phyloP scores from a whole-genome alignment of 495 filamentous ascomycete species.

The Usnea hakonensis region DNA sequence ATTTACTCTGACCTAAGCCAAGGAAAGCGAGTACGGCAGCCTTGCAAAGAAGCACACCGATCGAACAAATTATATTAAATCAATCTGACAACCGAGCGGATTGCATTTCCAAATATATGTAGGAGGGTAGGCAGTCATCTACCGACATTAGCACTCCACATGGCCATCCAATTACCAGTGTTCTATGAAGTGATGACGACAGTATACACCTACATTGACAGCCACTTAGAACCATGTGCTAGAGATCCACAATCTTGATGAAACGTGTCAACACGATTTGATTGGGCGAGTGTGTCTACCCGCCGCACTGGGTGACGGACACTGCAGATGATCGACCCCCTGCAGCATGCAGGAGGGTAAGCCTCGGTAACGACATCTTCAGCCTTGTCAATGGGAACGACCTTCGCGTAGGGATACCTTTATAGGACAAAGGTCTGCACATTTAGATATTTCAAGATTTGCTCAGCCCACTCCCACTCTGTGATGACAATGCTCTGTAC shows the following conservation, averaged over 20 bases:
- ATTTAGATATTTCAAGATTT: no score
- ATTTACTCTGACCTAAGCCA: background rate
- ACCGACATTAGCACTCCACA: no score
- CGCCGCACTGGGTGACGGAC: background rate
- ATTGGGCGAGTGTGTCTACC: background rate
- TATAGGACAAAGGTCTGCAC: no score
- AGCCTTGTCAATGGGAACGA: no score
- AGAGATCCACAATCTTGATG: background rate
- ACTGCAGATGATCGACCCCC: background rate
- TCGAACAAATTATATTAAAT: background rate
- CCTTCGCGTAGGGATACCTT: no score
- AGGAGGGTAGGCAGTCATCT: background rate
- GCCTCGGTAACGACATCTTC: background rate
- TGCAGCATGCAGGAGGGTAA: background rate
- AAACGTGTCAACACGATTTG: background rate
- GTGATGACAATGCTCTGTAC: no score
- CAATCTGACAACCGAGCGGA: background rate
- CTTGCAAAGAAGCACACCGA: background rate
- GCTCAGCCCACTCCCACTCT: no score
- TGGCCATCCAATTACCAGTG: no score
- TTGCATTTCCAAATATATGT: background rate
- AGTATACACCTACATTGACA: background rate
- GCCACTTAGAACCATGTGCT: background rate
- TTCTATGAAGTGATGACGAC: background rate
- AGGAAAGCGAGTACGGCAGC: background rate